Conservation (phyloP, 2,329 filamentous ascomycete species). For the Colletotrichum costaricense region DNA sequence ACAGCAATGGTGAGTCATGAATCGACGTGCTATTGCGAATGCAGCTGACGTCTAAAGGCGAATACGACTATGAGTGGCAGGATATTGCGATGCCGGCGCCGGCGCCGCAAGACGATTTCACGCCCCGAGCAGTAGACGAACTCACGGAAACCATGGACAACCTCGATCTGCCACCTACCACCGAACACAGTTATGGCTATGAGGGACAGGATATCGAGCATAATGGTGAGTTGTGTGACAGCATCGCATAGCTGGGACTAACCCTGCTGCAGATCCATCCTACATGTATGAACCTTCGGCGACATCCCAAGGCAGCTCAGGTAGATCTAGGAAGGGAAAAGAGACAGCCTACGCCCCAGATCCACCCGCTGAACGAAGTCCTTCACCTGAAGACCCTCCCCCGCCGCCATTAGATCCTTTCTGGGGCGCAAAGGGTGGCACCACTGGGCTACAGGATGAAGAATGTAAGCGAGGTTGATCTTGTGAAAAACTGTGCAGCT, state of each 20-base stretch:
- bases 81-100: conserved; percentile 27
- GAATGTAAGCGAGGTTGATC: not conserved
- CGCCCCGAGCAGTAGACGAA: conserved; percentile 40
- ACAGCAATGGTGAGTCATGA: conserved; percentile 42
- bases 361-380: conserved; percentile 4
- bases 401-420: conserved; percentile 22
- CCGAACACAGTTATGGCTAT: conserved; percentile 18
- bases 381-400: not conserved
- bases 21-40: not conserved
- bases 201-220: not conserved
- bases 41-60: conserved; percentile 37
- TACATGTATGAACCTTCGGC: not conserved
- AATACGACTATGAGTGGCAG: conserved; percentile 41
- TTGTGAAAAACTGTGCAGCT: not conserved
- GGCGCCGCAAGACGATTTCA: conserved; percentile 36
- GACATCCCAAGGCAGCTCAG: conserved; percentile 1
- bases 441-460: conserved; percentile 1
- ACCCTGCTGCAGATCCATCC: not conserved
- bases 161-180: conserved; percentile 4
- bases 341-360: conserved; percentile 4
- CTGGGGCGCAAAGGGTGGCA: conserved; percentile 8
- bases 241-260: not conserved
- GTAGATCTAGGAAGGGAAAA: conserved; percentile 25
- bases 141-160: conserved; percentile 33
- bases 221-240: not conserved